Evolutionary conservation across 768 basidiomycete species (phyloP), one percentile per base, ranked within the genome.

Genomic region (Leccinum truebloodii): DNA sequence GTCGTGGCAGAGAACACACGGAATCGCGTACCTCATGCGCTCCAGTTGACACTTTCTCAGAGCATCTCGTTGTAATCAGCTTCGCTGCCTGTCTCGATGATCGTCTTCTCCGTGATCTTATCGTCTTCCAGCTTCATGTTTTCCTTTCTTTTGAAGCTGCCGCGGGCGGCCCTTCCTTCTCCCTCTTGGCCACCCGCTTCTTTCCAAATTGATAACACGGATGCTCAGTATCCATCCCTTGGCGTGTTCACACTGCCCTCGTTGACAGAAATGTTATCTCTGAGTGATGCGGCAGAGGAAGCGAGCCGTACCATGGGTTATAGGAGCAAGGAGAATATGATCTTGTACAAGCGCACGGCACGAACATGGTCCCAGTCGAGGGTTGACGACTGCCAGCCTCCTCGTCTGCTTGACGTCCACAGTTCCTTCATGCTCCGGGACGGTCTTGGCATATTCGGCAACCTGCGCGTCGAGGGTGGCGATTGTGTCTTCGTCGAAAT

Each of bases 331-430:
- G 92, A 86, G 75, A 92, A 93, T 37, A 98, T 92, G 75, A n/a
- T n/a, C n/a, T n/a, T n/a, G n/a, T n/a, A n/a, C 13, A 99, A 78
- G 71, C 98, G 95, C 20, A 78, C 77, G 0, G 96, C 93, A 57
- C 90, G 89, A 54, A 98, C 86, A 75, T 98, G 85, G 73, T 98
- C 97, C 96, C 97, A 99, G 76, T 99, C 96, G 55, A 98, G 83
- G 83, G 72, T 98, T 98, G 64, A 98, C 95, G 49, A 90, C 83
- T 1, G 96, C 97, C 6, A 99, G 71, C 24, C 96, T 82, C 58
- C 78, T 81, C 2, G 94, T 94, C 10, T 67, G 73, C 51, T 78
- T 73, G 9, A 78, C 73, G 8, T 77, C 80, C 2, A 78, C 65
- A 72, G 3, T 69, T 69, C 74, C 77, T 3, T 79, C 77, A 24